Evolutionary conservation across 352 stramenopile species (phyloP), one percentile per base, ranked within the genome.

Genomic region (Pilasporangium apinafurcum): DNA sequence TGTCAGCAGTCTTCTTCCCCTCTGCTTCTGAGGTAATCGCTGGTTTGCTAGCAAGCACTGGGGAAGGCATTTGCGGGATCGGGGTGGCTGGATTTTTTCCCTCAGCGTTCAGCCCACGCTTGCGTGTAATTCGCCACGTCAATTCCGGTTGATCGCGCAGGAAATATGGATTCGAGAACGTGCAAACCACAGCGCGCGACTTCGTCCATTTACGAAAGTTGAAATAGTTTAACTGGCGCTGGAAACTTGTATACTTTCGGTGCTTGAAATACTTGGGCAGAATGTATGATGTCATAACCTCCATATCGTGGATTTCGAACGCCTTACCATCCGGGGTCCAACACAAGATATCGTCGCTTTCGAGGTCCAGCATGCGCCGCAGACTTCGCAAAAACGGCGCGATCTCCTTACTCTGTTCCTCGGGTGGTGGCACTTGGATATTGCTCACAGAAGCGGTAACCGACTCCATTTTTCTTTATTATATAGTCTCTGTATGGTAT

Each of bases 251-350:
- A 65, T 96, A 95, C 44, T 86, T 93, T 47, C 68, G 55, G 56
- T 96, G 86, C 44, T 95, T 95, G 62, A 96, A 96, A 60, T 95
- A 96, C 48, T 85, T 82, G 24, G 87, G 85, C 17, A 96, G 64
- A 39, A 97, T 71, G 51, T 85, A 74, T 31, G 59, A 48, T 53
- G 88, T 87, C 44, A 96, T 80, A 34, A 53, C 48, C 9, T 48
- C 52, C 65, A 84, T 82, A 60, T 90, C 71, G 44, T 79, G 59
- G 47, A 88, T 87, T 43, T 86, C 65, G 36, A 88, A 86, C 5
- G 68, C 63, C 16, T 44, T 56, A 44, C 64, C 68, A 46, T 88
- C 68, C 34, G 53, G 38, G 16, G 68, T 83, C 73, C 70, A 86
- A 17, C 73, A 56, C 47, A 86, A 33, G 25, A 83, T 67, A 20